Base-by-base conservation (phyloP, 257 asterid species). In the Jacaranda mimosifolia region DNA sequence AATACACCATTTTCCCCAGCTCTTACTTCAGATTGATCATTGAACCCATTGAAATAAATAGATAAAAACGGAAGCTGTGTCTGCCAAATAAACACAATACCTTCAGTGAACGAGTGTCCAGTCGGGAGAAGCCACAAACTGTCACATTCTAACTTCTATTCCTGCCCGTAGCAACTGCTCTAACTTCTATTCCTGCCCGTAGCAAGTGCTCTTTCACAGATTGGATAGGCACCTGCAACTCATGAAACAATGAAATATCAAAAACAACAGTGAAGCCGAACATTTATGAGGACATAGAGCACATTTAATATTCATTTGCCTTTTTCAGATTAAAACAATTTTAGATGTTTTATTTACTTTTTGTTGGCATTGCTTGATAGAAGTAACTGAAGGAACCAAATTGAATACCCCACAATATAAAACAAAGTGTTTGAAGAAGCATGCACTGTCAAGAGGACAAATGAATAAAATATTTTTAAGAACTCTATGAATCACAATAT, bases 221-320 rank as follows among this genome's bases (percentile, higher is more conserved):
- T 75, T 74, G 83, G 43, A 79, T 67, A 15, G 83, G 79, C 46
- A 79, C 83, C 83, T 79, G 76, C 83, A 67, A 67, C 7, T 19
- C 38, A 65, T 79, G 11, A 55, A 43, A 17, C 58, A 15, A 64
- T 11, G 18, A 26, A 9, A 9, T 5, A 32, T 5, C 3, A 19
- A 18, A 36, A n/a, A 53, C 59, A 49, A 48, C 59, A 49, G 46
- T 7, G 3, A 49, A 18, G 46, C 6, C 39, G 1, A 6, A 53
- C 9, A n/a, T 6, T 13, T 15, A 36, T 5, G 46, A 3, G 15
- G 40, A 7, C 40, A 15, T 8, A 8, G 21, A 26, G 32, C 32
- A 21, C 51, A 73, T 45, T 9, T 73, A 21, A 18, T 38, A 26
- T 76, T 14, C 7, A 18, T 19, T 43, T 21, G n/a, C 12, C 14